Evolutionary conservation across 768 basidiomycete species (phyloP), one percentile per base, ranked within the genome.

Genomic region (Flagelloscypha sp.): DNA sequence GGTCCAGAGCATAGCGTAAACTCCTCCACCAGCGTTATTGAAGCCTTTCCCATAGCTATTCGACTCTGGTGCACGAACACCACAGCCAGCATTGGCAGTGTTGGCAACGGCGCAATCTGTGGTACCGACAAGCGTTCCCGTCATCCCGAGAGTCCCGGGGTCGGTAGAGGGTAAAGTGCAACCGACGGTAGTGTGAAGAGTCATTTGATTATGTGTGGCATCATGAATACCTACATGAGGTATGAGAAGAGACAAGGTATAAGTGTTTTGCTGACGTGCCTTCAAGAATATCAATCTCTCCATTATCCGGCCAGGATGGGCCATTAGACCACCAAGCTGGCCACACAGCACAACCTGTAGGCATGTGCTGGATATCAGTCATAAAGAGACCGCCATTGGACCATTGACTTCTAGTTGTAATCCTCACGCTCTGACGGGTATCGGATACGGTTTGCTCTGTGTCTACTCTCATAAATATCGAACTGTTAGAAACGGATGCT

Each of bases 381-480:
- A 92, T 65, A 42, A 90, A 66, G 23, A 95, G 64, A 24, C 71
- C 79, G 6, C 75, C 74, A 10, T 71, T 82, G 22, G 71, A 82
- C 49, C 74, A 83, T 3, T 61, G 56, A 34, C 62, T 54, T 19
- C 76, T 52, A 0, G 81, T 76, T 31, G 75, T 77, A 45, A 97
- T 82, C 43, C 92, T 79, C 24, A 94, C 70, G 44, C 83, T 81
- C 55, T 76, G 69, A 41, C 92, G 74, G 36, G 70, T 81, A 25
- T 54, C 71, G n/a, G 69, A 48, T 21, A 92, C 81, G 12, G 58
- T 69, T 7, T 75, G 67, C 4, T 88, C 93, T 5, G 85, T 92
- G 52, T 94, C 88, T 17, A 94, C 79, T 22, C 74, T 65, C 89
- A 97, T 93, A 37, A 95, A n/a, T n/a, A n/a, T n/a, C n/a, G n/a